phyloP scores from a whole-genome alignment of 148 eudicot genomes.

The Hydrangea macrophylla region DNA sequence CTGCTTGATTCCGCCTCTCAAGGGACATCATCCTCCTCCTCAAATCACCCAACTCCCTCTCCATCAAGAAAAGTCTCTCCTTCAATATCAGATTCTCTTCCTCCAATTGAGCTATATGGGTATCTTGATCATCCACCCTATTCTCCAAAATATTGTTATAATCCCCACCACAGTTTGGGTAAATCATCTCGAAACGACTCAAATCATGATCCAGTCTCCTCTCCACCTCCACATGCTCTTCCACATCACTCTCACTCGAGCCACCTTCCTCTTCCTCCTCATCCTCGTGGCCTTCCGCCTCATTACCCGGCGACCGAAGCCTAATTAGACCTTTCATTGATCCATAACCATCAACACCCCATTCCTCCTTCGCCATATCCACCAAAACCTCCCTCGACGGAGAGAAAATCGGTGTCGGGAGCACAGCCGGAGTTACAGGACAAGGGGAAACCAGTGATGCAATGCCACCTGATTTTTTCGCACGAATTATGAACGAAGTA shows the following conservation, averaged over 20 bases:
- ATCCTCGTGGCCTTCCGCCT: constrained; percentile 50
- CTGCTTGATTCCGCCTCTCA: constrained; percentile 59
- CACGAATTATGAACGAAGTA: constrained; percentile 75
- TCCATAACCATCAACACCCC: constrained; percentile 99
- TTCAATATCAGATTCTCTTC: constrained; percentile 88
- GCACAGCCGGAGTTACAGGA: constrained; percentile 83
- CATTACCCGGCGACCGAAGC: constrained; percentile 71
- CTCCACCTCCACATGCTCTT: constrained; percentile 96
- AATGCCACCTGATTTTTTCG: constrained; percentile 88
- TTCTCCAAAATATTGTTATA: constrained; percentile 66
- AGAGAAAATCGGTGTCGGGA: constrained; percentile 85
- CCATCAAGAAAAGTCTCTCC: constrained; percentile 87
- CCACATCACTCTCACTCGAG: constrained; percentile 92
- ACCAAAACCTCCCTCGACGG: constrained; percentile 86
- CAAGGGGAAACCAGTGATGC: constrained; percentile 76
- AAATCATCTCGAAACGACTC: constrained; percentile 92
- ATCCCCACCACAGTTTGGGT: constrained; percentile 52
- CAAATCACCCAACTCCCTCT: constrained; percentile 80
- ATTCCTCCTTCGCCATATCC: constrained; percentile 96
- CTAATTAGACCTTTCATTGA: constrained; percentile 94
- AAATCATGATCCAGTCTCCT: constrained; percentile 93
- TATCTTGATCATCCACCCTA: constrained; percentile 96
- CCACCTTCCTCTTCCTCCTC: constrained; percentile 76
- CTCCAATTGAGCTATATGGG: constrained; percentile 78
- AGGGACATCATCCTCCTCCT: constrained; percentile 70